These are phyloP conservation scores for Limnomonas spitsbergensis DNA, from an alignment of 139 green algal species.

Conservation along the genomic window DNA sequence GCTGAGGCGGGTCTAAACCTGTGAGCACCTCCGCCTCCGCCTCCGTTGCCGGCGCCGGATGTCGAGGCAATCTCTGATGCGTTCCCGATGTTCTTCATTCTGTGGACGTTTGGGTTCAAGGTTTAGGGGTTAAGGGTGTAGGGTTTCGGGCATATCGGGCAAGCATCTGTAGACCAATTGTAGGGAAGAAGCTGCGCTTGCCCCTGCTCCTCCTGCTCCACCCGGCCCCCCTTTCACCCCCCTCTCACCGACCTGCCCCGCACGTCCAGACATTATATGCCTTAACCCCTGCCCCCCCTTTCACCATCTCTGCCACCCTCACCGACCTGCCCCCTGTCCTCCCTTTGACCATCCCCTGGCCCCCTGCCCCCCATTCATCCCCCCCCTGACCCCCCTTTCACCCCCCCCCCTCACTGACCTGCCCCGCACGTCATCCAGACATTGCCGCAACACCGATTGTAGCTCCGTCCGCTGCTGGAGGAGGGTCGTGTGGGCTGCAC, in stretches of 20 bases:
- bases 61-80: too few relatives aligned
- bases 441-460: conserved; percentile 29
- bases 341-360: background rate
- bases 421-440: conserved; percentile 28
- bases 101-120: too few relatives aligned
- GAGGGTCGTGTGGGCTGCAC: conserved; percentile 25
- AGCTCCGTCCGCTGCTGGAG: conserved; percentile 29
- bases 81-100: too few relatives aligned
- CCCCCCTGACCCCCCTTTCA: background rate
- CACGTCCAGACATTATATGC: background rate
- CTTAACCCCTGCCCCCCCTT: background rate
- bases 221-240: background rate
- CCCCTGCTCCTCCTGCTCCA: too few relatives aligned
- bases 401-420: background rate
- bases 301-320: too few relatives aligned
- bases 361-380: conserved; percentile 12
- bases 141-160: too few relatives aligned
- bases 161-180: too few relatives aligned
- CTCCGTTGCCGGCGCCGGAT: background rate
- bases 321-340: too few relatives aligned
- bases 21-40: too few relatives aligned
- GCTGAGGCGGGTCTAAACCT: too few relatives aligned
- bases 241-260: background rate
- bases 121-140: too few relatives aligned
- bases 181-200: too few relatives aligned